Evolutionary conservation across 768 basidiomycete genomes (phyloP).

Genomic region (Suillus occidentalis): DNA sequence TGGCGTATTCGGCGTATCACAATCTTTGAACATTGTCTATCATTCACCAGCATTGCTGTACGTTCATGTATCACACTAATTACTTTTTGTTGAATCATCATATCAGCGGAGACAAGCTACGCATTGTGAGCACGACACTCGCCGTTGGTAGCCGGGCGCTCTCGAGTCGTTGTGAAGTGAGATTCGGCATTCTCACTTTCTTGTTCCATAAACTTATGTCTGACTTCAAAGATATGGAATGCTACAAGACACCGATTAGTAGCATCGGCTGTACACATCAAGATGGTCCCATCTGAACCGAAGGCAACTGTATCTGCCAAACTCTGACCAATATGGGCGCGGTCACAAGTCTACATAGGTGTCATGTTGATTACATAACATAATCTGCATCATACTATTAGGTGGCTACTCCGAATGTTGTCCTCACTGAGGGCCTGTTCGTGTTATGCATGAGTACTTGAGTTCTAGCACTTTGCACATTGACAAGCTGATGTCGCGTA

Average conservation of each 20-base stretch:
- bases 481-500: neutral
- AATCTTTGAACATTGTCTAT: slow-evolving; percentile 52
- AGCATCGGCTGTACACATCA: slow-evolving; percentile 55
- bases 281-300: slow-evolving; percentile 47
- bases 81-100: neutral
- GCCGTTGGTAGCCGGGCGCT: slow-evolving; percentile 46
- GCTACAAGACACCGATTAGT: slow-evolving; percentile 50
- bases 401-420: neutral
- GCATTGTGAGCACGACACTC: slow-evolving; percentile 54
- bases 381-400: neutral
- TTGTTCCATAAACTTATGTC: neutral
- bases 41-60: slow-evolving; percentile 56
- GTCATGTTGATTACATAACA: neutral
- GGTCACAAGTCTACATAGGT: neutral
- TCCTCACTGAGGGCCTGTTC: neutral
- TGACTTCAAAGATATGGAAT: slow-evolving; percentile 52
- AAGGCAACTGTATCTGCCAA: slow-evolving; percentile 13
- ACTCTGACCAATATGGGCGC: slow-evolving; percentile 14
- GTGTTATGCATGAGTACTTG: neutral
- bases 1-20: slow-evolving; percentile 42
- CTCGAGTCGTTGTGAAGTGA: slow-evolving; percentile 52
- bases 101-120: slow-evolving; percentile 41
- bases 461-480: neutral
- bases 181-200: neutral
- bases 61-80: neutral